A percentile compares a stretch with the other conserved stretches of the same genome.
These are phyloP conservation scores for Xylariales sp. DNA, from an alignment of 2,329 filamentous ascomycete species.

Conservation along the genomic window DNA sequence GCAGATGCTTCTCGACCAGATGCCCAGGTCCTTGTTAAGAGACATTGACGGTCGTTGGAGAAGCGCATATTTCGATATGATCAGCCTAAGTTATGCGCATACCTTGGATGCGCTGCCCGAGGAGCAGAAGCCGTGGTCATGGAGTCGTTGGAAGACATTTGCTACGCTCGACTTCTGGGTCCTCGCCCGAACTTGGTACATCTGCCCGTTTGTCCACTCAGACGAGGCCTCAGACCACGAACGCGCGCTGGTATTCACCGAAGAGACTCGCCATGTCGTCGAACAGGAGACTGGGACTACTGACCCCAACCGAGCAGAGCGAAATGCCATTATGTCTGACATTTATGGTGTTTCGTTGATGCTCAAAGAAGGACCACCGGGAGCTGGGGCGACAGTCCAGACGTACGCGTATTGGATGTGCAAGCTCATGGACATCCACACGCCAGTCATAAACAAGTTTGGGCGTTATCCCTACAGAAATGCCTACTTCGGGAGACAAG, in stretches of 20 bases:
- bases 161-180: background rate
- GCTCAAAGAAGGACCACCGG: background rate
- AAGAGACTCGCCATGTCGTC: background rate
- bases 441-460: background rate
- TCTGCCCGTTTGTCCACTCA: background rate
- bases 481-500: background rate
- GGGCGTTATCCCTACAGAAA: background rate
- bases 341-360: background rate
- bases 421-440: background rate
- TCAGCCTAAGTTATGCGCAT: background rate
- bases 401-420: background rate
- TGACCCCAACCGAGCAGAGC: background rate
- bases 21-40: background rate
- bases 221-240: background rate
- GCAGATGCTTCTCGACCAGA: background rate
- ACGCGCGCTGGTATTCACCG: background rate
- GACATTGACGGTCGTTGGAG: background rate
- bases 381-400: background rate
- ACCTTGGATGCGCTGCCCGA: background rate
- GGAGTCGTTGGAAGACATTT: background rate
- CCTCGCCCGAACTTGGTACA: background rate
- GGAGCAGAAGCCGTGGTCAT: background rate
- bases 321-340: background rate
- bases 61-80: background rate
- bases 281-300: background rate